Percentiles rank a stretch among this genome's conserved stretches.
These are phyloP conservation scores for Stemphylium lycopersici DNA, from an alignment of 2,329 filamentous ascomycete species.

Conservation along the genomic window DNA sequence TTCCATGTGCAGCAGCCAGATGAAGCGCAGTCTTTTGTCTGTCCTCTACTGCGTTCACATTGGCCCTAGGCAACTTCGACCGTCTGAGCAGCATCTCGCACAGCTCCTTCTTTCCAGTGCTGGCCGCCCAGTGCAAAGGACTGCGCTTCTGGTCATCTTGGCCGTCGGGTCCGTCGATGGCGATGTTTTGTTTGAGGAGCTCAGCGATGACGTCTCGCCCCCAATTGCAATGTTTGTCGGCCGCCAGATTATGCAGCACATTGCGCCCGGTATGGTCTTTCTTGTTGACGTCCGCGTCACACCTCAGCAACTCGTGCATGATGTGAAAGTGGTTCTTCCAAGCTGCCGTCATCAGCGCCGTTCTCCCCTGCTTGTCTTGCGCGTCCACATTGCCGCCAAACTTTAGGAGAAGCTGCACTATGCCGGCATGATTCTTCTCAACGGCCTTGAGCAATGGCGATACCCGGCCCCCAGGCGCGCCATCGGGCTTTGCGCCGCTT, in stretches of 20 bases:
- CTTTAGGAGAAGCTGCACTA: conserved; percentile 41
- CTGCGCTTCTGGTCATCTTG: conserved; percentile 58
- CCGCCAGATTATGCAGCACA: conserved; percentile 47
- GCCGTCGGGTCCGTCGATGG: conserved; percentile 49
- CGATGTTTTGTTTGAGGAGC: conserved; percentile 49
- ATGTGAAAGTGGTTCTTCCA: conserved; percentile 46
- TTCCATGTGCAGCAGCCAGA: conserved; percentile 41
- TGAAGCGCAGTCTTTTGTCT: conserved; percentile 47
- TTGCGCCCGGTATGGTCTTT: conserved; percentile 43
- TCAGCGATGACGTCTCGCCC: conserved; percentile 53
- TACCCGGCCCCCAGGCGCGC: conserved; percentile 36
- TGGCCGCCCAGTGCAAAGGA: conserved; percentile 64
- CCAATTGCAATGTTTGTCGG: conserved; percentile 55
- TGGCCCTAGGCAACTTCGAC: conserved; percentile 30
- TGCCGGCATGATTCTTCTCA: conserved; percentile 38
- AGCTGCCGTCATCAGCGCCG: conserved; percentile 47
- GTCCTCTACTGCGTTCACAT: conserved; percentile 44
- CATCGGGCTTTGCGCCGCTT: conserved; percentile 44
- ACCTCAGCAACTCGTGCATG: conserved; percentile 43
- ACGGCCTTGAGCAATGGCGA: conserved; percentile 42
- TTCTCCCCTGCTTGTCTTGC: conserved; percentile 45
- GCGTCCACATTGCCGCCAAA: conserved; percentile 43
- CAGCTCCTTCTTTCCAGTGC: conserved; percentile 60
- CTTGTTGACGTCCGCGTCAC: conserved; percentile 49
- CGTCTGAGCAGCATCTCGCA: conserved; percentile 55